Conservation (phyloP, 768 basidiomycete genomes). For the Tricholoma hemisulphureum region DNA sequence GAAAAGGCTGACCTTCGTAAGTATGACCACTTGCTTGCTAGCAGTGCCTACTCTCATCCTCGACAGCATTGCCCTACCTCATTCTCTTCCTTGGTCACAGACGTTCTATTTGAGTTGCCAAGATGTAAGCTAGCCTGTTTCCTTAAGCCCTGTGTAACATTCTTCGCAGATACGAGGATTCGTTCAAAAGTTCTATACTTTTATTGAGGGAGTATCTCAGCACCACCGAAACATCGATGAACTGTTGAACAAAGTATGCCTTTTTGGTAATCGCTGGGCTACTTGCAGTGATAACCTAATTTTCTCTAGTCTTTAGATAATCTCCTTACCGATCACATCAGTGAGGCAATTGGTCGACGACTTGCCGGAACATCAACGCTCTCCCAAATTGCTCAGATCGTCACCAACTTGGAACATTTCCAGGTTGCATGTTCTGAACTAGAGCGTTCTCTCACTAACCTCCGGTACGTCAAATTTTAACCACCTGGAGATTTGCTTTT, state of each 20-base stretch:
- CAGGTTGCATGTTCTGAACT: conserved; percentile 81
- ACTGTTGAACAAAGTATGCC: conserved; percentile 75
- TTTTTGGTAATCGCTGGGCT: background rate
- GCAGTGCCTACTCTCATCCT: conserved; percentile 8
- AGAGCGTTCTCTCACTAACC: conserved; percentile 76
- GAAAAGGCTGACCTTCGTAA: conserved; percentile 59
- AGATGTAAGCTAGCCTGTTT: conserved; percentile 49
- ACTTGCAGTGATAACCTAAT: conserved; percentile 2
- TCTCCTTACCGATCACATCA: conserved; percentile 74
- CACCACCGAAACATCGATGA: conserved; percentile 92
- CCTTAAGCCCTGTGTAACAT: conserved; percentile 1
- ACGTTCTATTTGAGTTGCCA: conserved; percentile 95
- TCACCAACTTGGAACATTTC: conserved; percentile 92
- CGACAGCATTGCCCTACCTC: conserved; percentile 61
- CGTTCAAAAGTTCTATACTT: conserved; percentile 94
- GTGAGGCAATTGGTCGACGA: conserved; percentile 72
- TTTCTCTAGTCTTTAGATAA: conserved; percentile 74
- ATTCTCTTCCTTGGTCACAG: conserved; percentile 89
- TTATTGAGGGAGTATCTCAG: conserved; percentile 92
- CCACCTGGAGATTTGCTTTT: background rate
- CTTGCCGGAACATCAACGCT: conserved; percentile 74
- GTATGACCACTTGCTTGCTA: conserved; percentile 36
- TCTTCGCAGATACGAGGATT: conserved; percentile 40
- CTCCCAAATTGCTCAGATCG: conserved; percentile 89
- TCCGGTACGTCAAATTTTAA: conserved; percentile 51